Evolutionary conservation across 2,329 filamentous ascomycete genomes (phyloP), one percentile per base, ranked within the genome.

Genomic region (Teratosphaeria viscida): DNA sequence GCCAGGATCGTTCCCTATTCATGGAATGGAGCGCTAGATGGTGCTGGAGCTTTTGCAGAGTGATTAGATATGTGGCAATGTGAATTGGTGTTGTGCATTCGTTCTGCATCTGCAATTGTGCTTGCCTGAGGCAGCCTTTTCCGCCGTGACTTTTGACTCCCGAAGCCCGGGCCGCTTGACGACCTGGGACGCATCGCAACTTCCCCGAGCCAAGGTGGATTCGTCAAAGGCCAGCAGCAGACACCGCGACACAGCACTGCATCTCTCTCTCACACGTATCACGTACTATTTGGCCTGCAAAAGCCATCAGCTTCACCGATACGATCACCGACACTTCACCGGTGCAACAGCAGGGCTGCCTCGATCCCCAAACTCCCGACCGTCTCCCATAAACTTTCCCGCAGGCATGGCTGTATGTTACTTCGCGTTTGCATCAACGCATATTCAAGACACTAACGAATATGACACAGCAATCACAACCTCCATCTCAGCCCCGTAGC

Each of bases 401-500:
- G 39, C 23, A 54, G 52, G 35, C 39, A 58, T 57, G 49, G 47
- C 49, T 57, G 56, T 52, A 53, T 29, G 27, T 57, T 52, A 1
- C 56, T 56, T 43, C 52, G 27, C 27, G 27, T 54, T 16, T 54
- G 14, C 52, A n/a, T 14, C 10, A 43, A 12, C 37, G 52, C 52
- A 32, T 5, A 26, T 54, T n/a, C 23, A 59, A 49, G 43, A 49
- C 43, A 49, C 59, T 63, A 32, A 61, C 47, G 32, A n/a, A 52
- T n/a, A 49, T 49, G 43, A n/a, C 43, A 49, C 43, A 49, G 43
- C 43, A 49, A 55, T 10, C 62, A 65, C 77, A 80, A 77, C 75
- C 77, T 69, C 76, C 77, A 56, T 77, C 73, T 66, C 77, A 79
- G 71, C 77, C 78, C 64, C 78, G 78, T 68, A 74, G 77, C 55